Percentiles rank a stretch among this genome's conserved stretches.
These are phyloP conservation scores for Trifolium fragiferum DNA, from an alignment of 306 rosid species.

Conservation along the genomic window DNA sequence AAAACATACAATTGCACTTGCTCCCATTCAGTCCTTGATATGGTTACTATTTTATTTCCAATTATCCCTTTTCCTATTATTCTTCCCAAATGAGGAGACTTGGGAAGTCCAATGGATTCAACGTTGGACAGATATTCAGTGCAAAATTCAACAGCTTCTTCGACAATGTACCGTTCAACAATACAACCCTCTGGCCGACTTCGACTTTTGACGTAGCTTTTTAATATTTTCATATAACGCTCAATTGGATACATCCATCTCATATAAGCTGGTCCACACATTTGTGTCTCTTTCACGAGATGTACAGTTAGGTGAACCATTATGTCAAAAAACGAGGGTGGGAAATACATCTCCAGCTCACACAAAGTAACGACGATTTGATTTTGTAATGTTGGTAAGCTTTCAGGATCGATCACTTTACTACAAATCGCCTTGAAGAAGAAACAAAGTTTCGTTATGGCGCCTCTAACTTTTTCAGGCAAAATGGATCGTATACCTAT, in stretches of 20 bases:
- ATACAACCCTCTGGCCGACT: not conserved
- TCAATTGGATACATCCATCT: not conserved
- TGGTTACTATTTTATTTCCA: not conserved
- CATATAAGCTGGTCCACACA: not conserved
- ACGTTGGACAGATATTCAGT: not conserved
- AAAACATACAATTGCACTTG: not conserved
- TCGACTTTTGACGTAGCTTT: not conserved
- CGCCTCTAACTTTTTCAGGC: not conserved
- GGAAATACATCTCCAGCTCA: not conserved
- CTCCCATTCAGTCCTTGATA: not conserved
- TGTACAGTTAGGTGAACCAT: not conserved
- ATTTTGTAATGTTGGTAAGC: not conserved
- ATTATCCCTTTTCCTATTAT: not conserved
- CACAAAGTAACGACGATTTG: not conserved
- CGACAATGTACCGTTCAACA: not conserved
- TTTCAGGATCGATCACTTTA: not conserved
- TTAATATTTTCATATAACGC: not conserved
- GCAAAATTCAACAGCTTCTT: not conserved
- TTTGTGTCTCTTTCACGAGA: not conserved
- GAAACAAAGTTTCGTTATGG: not conserved
- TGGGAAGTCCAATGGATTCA: not conserved
- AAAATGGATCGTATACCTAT: not conserved
- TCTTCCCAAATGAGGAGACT: not conserved
- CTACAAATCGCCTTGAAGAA: not conserved
- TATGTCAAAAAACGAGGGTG: not conserved